Percentiles rank a stretch among this genome's conserved stretches.
Conservation (phyloP, 2,329 filamentous ascomycete genomes). For the Fusarium sp. region DNA sequence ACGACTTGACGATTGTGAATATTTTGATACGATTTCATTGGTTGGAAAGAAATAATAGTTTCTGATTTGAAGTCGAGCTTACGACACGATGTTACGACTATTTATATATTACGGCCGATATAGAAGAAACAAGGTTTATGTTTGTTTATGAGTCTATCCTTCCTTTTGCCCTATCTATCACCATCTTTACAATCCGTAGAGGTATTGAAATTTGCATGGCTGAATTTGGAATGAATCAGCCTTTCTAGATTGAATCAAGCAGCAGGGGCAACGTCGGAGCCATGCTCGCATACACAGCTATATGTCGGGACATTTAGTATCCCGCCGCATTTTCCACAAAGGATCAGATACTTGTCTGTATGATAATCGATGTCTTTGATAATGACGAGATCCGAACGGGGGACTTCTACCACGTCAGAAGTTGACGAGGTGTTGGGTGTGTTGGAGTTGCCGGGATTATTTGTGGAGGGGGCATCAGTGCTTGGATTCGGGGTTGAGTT, state of each 20-base stretch:
- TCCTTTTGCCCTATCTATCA: background rate
- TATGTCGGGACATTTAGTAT: conserved; percentile 20
- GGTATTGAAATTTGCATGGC: background rate
- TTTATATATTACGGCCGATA: conserved; percentile 48
- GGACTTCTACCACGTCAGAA: conserved; percentile 26
- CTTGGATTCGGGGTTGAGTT: conserved; percentile 3
- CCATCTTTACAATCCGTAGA: background rate
- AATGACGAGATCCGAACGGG: conserved; percentile 25
- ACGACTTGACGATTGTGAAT: conserved; percentile 46
- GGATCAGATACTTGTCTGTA: conserved; percentile 21
- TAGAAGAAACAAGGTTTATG: conserved; percentile 45
- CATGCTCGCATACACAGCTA: conserved; percentile 28
- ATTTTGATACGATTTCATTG: conserved; percentile 35
- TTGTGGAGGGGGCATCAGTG: background rate
- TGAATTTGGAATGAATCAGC: background rate
- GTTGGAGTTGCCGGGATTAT: background rate
- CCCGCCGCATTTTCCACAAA: conserved; percentile 34
- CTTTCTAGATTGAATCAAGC: conserved; percentile 15
- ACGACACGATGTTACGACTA: conserved; percentile 48
- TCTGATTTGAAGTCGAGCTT: conserved; percentile 31
- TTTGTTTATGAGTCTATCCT: conserved; percentile 6
- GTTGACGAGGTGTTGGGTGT: conserved; percentile 11
- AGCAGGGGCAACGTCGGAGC: conserved; percentile 27
- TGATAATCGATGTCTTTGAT: conserved; percentile 24
- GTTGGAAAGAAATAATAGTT: conserved; percentile 32